Evolutionary conservation across 345 rosid species (phyloP).

Genomic region (Syzygium grande): DNA sequence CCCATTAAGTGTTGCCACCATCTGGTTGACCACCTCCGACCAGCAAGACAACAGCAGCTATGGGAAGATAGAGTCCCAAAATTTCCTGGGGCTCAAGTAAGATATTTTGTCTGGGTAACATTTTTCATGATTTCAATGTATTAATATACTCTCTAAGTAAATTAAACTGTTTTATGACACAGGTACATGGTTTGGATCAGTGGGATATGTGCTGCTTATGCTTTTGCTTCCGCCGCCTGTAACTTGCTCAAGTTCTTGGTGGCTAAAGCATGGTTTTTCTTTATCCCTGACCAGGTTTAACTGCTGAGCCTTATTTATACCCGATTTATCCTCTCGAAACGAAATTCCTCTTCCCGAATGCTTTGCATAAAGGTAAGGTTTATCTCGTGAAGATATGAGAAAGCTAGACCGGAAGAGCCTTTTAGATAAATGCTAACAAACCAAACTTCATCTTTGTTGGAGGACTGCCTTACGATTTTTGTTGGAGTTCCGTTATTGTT

Average conservation of each 20-base stretch:
- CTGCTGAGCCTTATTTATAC: not conserved
- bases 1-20: slow-evolving; percentile 65
- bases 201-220: slow-evolving; percentile 59
- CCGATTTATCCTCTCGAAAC: not conserved
- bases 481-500: not conserved
- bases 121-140: not conserved
- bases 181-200: slow-evolving; percentile 74
- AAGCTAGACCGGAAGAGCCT: not conserved
- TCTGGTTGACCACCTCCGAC: slow-evolving; percentile 73
- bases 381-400: not conserved
- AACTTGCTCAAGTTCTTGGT: slow-evolving; percentile 50
- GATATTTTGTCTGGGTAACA: not conserved
- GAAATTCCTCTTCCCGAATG: not conserved
- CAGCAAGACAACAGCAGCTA: slow-evolving; percentile 48
- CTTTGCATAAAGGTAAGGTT: not conserved
- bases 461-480: not conserved
- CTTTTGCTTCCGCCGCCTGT: slow-evolving; percentile 43
- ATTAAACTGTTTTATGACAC: not conserved
- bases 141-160: not conserved
- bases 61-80: slow-evolving; percentile 43
- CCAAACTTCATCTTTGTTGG: not conserved
- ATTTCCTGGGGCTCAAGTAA: slow-evolving; percentile 76
- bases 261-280: slow-evolving; percentile 72
- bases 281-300: slow-evolving; percentile 83
- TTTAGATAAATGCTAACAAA: not conserved